Conservation (phyloP, 805 yeast genomes). For the Ogataea dorogensis region DNA sequence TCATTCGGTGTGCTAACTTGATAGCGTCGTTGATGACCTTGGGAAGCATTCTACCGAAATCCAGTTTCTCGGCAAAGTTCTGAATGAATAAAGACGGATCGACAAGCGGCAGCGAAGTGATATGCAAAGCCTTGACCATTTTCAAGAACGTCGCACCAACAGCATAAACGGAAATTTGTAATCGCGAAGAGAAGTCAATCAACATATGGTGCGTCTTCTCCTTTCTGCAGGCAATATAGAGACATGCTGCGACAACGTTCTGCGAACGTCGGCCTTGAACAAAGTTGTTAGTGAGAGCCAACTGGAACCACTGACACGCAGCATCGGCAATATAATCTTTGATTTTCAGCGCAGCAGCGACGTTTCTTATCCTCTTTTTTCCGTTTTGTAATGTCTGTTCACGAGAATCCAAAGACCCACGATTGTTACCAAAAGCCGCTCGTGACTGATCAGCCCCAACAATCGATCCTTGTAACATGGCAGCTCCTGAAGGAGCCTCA, state of each 20-base stretch:
- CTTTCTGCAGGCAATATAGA: slow-evolving; percentile 91
- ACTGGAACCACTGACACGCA: slow-evolving; percentile 84
- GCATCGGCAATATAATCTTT: slow-evolving; percentile 84
- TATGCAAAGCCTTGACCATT: slow-evolving; percentile 82
- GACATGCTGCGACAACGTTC: slow-evolving; percentile 91
- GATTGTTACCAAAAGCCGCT: slow-evolving; percentile 65
- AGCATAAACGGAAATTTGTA: slow-evolving; percentile 89
- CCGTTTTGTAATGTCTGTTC: slow-evolving; percentile 90
- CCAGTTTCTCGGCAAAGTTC: slow-evolving; percentile 86
- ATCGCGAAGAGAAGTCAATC: slow-evolving; percentile 87
- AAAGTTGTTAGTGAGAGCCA: slow-evolving; percentile 83
- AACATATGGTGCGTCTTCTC: slow-evolving; percentile 92
- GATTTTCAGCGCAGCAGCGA: slow-evolving; percentile 75
- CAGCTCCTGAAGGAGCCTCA: slow-evolving; percentile 90
- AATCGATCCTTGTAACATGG: slow-evolving; percentile 92
- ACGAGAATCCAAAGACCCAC: slow-evolving; percentile 78
- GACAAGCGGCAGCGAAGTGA: slow-evolving; percentile 76
- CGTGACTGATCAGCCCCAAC: slow-evolving; percentile 83
- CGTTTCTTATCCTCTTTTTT: slow-evolving; percentile 68
- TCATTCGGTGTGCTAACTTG: slow-evolving; percentile 84
- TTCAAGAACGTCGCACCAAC: slow-evolving; percentile 95
- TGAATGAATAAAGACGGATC: slow-evolving; percentile 94
- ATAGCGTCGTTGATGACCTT: slow-evolving; percentile 87
- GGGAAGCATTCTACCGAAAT: slow-evolving; percentile 69
- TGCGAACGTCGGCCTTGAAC: slow-evolving; percentile 97